A percentile compares a stretch with the other conserved stretches of the same genome.
phyloP scores from a whole-genome alignment of 306 rosid species.

The Ceratonia siliqua region DNA sequence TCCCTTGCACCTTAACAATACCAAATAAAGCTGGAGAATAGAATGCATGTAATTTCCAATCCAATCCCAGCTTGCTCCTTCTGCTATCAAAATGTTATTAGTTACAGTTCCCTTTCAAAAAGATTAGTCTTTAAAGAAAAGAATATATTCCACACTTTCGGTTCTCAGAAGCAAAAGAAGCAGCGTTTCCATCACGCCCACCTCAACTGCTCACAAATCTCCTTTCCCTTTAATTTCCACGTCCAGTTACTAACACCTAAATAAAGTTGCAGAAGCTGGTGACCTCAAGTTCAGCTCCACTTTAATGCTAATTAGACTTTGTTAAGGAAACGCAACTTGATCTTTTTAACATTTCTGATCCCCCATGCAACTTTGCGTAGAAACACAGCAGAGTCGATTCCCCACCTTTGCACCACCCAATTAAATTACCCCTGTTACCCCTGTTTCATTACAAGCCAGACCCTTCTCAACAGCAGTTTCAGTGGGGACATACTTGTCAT shows the following conservation, averaged over 20 bases:
- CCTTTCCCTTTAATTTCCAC: background rate
- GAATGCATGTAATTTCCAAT: background rate
- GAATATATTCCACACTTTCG: conserved; percentile 45
- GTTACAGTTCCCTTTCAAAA: background rate
- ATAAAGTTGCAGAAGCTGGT: too few relatives aligned
- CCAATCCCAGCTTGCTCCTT: background rate
- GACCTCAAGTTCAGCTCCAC: too few relatives aligned
- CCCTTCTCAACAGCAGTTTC: background rate
- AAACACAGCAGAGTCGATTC: conserved; percentile 43
- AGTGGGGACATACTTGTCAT: conserved; percentile 28
- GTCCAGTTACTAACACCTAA: too few relatives aligned
- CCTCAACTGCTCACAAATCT: background rate
- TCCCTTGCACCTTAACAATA: background rate
- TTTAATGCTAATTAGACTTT: background rate
- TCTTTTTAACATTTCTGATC: background rate
- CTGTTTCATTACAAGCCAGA: background rate
- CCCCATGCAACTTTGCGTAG: conserved; percentile 16
- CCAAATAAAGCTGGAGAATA: background rate
- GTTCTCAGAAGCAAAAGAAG: background rate
- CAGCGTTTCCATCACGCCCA: background rate
- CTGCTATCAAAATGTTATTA: background rate
- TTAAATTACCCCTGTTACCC: conserved; percentile 37
- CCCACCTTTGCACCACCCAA: background rate
- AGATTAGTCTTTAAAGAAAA: conserved; percentile 9
- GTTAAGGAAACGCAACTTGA: background rate